Conservation (phyloP, 1,284 basidiomycete genomes). For the Schizophyllum commune region DNA sequence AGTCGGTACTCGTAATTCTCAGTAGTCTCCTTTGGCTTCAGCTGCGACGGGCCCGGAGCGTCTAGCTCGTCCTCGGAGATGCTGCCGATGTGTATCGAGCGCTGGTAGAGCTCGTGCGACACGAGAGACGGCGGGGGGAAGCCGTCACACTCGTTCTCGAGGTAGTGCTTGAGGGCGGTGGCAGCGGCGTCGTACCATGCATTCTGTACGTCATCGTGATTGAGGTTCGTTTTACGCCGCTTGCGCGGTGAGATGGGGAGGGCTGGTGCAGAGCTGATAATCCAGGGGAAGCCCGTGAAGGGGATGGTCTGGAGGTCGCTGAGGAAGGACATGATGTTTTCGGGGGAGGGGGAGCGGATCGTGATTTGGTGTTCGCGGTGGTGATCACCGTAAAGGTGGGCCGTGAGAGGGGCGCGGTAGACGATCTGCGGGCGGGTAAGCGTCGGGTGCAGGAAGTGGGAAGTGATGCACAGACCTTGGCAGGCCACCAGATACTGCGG, state of each 20-base stretch:
- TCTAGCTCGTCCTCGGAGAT: neutral
- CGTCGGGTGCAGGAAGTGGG: neutral
- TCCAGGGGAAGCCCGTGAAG: neutral
- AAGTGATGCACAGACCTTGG: neutral
- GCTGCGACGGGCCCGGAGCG: neutral
- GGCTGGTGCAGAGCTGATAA: neutral
- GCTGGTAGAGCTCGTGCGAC: neutral
- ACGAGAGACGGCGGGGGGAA: neutral
- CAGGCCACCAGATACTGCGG: neutral
- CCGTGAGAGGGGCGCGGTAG: neutral
- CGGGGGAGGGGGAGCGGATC: neutral
- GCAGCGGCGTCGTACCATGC: neutral
- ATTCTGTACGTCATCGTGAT: neutral
- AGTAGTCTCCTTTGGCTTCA: neutral
- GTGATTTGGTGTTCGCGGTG: neutral
- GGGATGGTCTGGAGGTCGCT: neutral
- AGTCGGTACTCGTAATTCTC: neutral
- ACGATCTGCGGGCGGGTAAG: neutral
- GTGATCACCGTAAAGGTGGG: neutral
- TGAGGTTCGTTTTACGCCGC: neutral
- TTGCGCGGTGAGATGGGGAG: neutral
- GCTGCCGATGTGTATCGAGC: neutral
- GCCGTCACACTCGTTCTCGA: slow-evolving; percentile 1
- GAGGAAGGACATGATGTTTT: neutral
- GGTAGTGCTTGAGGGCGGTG: slow-evolving; percentile 4